A percentile compares a stretch with the other conserved stretches of the same genome.
phyloP scores from a whole-genome alignment of 352 stramenopile genomes.

The Pythium volutum region DNA sequence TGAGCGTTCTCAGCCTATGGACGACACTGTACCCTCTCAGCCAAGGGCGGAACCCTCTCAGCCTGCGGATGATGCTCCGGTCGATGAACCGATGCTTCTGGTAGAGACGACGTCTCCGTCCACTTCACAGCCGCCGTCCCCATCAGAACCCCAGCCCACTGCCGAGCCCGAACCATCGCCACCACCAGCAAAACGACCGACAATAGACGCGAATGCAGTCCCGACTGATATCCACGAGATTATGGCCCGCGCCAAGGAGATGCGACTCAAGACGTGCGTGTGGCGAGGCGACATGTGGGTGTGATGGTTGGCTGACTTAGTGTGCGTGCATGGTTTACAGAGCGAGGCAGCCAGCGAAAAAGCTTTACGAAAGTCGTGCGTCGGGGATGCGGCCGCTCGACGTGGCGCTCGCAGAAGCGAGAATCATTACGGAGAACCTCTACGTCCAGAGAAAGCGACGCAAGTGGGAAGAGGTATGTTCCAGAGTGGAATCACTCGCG shows the following conservation, averaged over 20 bases:
- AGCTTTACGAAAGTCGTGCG: slow-evolving; percentile 53
- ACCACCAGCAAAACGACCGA: not conserved
- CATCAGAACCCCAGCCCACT: too few relatives aligned
- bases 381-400: slow-evolving; percentile 66
- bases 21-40: too few relatives aligned
- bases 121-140: not conserved
- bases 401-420: slow-evolving; percentile 65
- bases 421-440: slow-evolving; percentile 65
- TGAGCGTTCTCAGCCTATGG: too few relatives aligned
- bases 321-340: slow-evolving; percentile 11
- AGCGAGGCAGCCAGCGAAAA: slow-evolving; percentile 32
- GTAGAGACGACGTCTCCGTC: not conserved
- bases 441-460: slow-evolving; percentile 73
- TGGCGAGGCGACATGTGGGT: slow-evolving; percentile 4
- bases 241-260: slow-evolving; percentile 18
- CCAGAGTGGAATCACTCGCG: not conserved
- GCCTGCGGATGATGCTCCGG: not conserved
- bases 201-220: not conserved
- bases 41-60: too few relatives aligned
- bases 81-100: not conserved
- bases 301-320: not conserved
- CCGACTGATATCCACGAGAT: slow-evolving; percentile 24
- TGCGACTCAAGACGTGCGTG: slow-evolving; percentile 10
- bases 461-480: slow-evolving; percentile 37
- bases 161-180: not conserved